phyloP scores from a whole-genome alignment of 2,329 filamentous ascomycete species.

The Colletotrichum sp. region DNA sequence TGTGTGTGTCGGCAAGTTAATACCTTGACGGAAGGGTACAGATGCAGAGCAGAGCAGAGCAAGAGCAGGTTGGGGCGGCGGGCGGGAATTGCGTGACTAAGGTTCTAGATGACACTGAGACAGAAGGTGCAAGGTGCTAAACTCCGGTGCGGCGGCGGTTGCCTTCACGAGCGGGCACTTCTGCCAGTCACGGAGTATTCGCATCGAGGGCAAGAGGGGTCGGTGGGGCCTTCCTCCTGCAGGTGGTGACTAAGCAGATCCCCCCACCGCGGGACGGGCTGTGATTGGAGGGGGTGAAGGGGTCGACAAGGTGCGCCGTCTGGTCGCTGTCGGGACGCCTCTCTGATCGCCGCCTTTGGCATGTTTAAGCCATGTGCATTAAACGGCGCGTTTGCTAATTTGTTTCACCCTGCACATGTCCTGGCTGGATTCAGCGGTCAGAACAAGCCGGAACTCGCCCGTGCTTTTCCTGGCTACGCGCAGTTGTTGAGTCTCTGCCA shows the following conservation, averaged over 20 bases:
- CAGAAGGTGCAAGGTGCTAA: not conserved
- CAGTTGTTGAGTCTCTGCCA: not conserved
- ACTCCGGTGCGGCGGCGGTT: not conserved
- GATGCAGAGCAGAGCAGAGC: not conserved
- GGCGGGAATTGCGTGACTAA: conserved; percentile 19
- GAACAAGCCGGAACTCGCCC: not conserved
- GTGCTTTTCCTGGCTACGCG: not conserved
- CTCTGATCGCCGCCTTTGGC: conserved; percentile 2
- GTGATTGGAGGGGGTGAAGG: not conserved
- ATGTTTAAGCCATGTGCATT: not conserved
- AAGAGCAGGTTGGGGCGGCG: not conserved
- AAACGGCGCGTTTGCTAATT: not conserved
- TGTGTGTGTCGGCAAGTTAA: not conserved
- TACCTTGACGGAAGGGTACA: not conserved
- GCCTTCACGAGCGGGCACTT: not conserved
- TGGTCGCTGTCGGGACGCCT: not conserved
- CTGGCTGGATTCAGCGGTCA: not conserved
- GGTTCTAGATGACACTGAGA: conserved; percentile 5
- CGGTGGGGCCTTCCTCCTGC: not conserved
- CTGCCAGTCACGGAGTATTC: not conserved
- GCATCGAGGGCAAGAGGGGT: conserved; percentile 12
- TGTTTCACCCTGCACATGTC: not conserved
- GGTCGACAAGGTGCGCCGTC: not conserved
- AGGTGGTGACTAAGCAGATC: not conserved
- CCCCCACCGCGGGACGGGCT: not conserved